These are phyloP conservation scores for Tetrapisispora namnaoensis DNA, from an alignment of 805 yeast genomes.

Conservation along the genomic window DNA sequence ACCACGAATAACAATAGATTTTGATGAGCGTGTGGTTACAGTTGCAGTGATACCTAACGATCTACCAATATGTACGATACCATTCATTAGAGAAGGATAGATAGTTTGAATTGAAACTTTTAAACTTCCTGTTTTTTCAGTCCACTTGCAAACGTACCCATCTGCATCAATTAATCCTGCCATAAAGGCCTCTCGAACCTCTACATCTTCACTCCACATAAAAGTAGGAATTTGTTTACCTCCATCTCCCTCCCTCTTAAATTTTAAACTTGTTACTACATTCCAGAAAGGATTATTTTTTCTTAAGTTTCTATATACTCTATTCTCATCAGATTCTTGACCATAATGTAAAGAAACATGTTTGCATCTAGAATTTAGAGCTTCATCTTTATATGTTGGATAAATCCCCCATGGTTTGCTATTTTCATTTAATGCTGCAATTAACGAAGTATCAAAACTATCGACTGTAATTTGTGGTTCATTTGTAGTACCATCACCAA, in stretches of 20 bases:
- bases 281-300: slow-evolving; percentile 28
- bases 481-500: slow-evolving; percentile 29
- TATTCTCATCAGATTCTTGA: slow-evolving; percentile 5
- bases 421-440: slow-evolving; percentile 19
- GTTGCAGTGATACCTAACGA: slow-evolving; percentile 35
- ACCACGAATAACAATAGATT: slow-evolving; percentile 13
- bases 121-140: slow-evolving; percentile 9
- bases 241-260: slow-evolving; percentile 15
- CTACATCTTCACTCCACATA: slow-evolving; percentile 30
- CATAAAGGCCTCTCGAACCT: slow-evolving; percentile 35
- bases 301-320: slow-evolving; percentile 11
- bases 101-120: slow-evolving; percentile 28
- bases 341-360: slow-evolving; percentile 19
- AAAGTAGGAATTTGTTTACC: slow-evolving; percentile 29
- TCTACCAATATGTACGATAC: slow-evolving; percentile 32
- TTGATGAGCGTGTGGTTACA: slow-evolving; percentile 23
- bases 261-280: slow-evolving; percentile 16
- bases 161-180: slow-evolving; percentile 38
- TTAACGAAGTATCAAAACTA: slow-evolving; percentile 18
- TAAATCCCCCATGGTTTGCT: slow-evolving; percentile 22
- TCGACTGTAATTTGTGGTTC: slow-evolving; percentile 27
- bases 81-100: slow-evolving; percentile 28
- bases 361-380: slow-evolving; percentile 16
- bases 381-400: slow-evolving; percentile 15
- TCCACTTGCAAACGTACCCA: slow-evolving; percentile 25